Conservation (phyloP, 257 asterid genomes). For the Nicotiana benthamiana region DNA sequence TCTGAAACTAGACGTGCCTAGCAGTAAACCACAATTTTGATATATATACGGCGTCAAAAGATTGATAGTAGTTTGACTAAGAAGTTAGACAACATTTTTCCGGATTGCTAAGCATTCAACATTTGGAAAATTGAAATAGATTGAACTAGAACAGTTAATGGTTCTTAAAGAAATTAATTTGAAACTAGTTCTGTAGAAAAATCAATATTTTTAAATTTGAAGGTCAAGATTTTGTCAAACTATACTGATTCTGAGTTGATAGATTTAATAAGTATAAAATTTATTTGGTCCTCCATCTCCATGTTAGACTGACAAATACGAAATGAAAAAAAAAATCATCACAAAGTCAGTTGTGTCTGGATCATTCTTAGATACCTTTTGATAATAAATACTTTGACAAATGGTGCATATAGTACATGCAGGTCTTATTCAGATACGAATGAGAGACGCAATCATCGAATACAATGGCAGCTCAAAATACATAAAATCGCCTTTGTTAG, state of each 20-base stretch:
- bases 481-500: not conserved
- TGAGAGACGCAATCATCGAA: not conserved
- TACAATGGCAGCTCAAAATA: not conserved
- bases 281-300: not conserved
- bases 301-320: not conserved
- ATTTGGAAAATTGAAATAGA: not conserved
- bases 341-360: not conserved
- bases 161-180: not conserved
- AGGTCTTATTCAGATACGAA: not conserved
- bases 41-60: not conserved
- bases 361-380: slow-evolving; percentile 1
- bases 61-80: not conserved
- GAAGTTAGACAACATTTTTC: not conserved
- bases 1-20: not conserved
- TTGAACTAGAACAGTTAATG: not conserved
- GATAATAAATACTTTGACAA: not conserved
- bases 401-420: not conserved
- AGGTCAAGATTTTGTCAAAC: slow-evolving; percentile 8
- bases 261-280: not conserved
- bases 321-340: not conserved
- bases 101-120: not conserved
- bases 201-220: not conserved
- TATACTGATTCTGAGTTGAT: not conserved
- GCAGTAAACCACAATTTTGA: not conserved
- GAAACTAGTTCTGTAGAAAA: not conserved